A percentile compares a stretch with the other conserved stretches of the same genome.
These are phyloP conservation scores for Lumnitzera racemosa DNA, from an alignment of 345 rosid genomes.

Conservation along the genomic window DNA sequence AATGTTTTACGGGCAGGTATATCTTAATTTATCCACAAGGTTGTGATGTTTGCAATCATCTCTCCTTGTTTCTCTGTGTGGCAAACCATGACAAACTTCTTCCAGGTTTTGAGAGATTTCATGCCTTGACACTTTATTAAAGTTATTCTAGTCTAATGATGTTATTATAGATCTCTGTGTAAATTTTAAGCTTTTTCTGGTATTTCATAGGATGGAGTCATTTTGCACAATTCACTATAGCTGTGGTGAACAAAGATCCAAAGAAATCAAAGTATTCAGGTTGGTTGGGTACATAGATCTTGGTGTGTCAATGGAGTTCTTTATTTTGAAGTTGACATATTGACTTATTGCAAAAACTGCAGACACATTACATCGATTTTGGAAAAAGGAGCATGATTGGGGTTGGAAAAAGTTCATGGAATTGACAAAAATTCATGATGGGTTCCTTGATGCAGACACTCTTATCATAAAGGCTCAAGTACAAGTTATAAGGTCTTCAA, in stretches of 20 bases:
- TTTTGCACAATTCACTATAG: constrained; percentile 93
- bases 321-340: constrained; percentile 5
- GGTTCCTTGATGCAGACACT: constrained; percentile 74
- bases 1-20: constrained; percentile 42
- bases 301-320: not conserved
- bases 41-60: constrained; percentile 88
- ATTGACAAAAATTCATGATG: constrained; percentile 70
- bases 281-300: constrained; percentile 21
- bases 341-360: constrained; percentile 20
- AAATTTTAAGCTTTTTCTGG: not conserved
- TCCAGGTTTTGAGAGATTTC: constrained; percentile 49
- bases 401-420: constrained; percentile 98
- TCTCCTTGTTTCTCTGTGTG: constrained; percentile 85
- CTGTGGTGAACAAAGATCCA: constrained; percentile 82
- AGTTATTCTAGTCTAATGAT: not conserved
- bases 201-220: constrained; percentile 80
- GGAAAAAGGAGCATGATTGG: constrained; percentile 96
- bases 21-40: constrained; percentile 87
- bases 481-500: constrained; percentile 78
- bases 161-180: not conserved
- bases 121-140: not conserved
- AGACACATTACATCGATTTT: constrained; percentile 90
- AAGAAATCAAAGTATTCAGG: constrained; percentile 90
- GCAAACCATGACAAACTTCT: constrained; percentile 88
- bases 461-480: constrained; percentile 92